Percentiles rank a stretch among this genome's conserved stretches.
Evolutionary conservation across 1,139 yeast species (phyloP).

Genomic region (Yamadazyma songkhlaensis): DNA sequence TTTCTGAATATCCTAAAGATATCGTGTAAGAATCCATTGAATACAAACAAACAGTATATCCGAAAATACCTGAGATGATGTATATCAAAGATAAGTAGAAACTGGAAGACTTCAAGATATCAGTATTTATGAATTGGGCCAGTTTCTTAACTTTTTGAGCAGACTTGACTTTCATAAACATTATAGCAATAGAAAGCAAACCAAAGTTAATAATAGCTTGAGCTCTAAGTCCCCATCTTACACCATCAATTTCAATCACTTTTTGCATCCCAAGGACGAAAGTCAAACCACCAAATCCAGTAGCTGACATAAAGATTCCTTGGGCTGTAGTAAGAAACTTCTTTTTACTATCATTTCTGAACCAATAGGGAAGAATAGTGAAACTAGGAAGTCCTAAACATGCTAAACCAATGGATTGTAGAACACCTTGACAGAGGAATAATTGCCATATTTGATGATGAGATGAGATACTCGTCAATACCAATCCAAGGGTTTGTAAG

Average conservation of each 20-base stretch:
- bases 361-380: constrained; percentile 59
- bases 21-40: constrained; percentile 31
- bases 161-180: constrained; percentile 14
- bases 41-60: constrained; percentile 36
- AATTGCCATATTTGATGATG: constrained; percentile 31
- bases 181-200: constrained; percentile 22
- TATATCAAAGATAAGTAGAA: constrained; percentile 27
- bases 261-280: constrained; percentile 30
- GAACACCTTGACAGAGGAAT: constrained; percentile 28
- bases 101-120: constrained; percentile 16
- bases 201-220: constrained; percentile 30
- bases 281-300: constrained; percentile 29
- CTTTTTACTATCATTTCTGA: constrained; percentile 35
- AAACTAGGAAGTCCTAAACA: constrained; percentile 30
- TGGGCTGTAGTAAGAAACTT: constrained; percentile 37
- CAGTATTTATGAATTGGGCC: constrained; percentile 7
- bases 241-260: constrained; percentile 19
- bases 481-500: constrained; percentile 38
- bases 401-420: constrained; percentile 28
- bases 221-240: constrained; percentile 43
- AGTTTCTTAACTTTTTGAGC: constrained; percentile 19
- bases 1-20: constrained; percentile 23
- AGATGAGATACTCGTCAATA: constrained; percentile 45
- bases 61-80: constrained; percentile 34
- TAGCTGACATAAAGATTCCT: constrained; percentile 46